These are phyloP conservation scores for Leishmania mexicana DNA, from an alignment of 208 protist genomes.

Conservation along the genomic window DNA sequence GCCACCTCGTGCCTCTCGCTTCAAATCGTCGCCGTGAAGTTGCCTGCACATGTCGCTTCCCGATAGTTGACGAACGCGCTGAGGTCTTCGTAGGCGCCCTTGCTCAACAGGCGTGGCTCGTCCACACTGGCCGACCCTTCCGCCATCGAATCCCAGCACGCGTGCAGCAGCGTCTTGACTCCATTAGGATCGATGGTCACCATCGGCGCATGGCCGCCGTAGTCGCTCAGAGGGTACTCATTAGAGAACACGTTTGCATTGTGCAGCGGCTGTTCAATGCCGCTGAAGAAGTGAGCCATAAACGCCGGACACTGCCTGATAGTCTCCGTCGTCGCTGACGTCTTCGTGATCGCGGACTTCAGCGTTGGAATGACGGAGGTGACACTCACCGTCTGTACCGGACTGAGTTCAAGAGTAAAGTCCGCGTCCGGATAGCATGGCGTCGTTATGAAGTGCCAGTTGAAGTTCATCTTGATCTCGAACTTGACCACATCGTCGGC, in stretches of 20 bases:
- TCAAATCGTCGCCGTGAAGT: neutral
- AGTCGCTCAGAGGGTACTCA: conserved; percentile 40
- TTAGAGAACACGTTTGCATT: conserved; percentile 32
- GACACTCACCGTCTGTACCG: conserved; percentile 36
- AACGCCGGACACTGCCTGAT: conserved; percentile 27
- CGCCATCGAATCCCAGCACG: neutral
- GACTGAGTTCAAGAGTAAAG: conserved; percentile 20
- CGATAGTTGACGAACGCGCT: neutral
- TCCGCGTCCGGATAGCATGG: conserved; percentile 33
- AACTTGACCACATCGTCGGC: conserved; percentile 40
- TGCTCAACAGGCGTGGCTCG: neutral
- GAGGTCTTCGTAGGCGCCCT: neutral
- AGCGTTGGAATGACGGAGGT: conserved; percentile 32
- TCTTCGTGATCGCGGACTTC: conserved; percentile 17
- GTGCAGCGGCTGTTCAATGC: conserved; percentile 41
- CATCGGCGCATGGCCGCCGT: conserved; percentile 34
- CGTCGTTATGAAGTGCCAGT: conserved; percentile 54
- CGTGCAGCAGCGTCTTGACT: neutral
- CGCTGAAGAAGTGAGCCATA: conserved; percentile 58
- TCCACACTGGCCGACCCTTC: neutral
- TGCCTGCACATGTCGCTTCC: neutral
- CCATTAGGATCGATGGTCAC: neutral
- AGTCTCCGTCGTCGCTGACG: conserved; percentile 4
- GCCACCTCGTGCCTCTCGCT: neutral
- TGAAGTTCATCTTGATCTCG: conserved; percentile 31